Conservation (phyloP, 805 yeast genomes). For the Zygosaccharomyces bisporus region DNA sequence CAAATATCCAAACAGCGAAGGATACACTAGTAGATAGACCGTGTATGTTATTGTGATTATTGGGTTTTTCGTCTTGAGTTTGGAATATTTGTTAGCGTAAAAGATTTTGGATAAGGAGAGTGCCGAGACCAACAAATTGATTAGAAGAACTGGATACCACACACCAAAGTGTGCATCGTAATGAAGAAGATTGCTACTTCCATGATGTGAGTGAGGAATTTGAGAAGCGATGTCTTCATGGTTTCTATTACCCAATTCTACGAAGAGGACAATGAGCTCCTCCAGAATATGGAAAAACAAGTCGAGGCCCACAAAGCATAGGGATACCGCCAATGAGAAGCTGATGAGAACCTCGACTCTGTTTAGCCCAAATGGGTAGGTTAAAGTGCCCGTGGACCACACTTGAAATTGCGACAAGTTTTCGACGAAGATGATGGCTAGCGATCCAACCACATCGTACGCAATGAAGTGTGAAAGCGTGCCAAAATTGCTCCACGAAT, state of each 20-base stretch:
- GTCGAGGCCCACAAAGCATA: slow-evolving; percentile 89
- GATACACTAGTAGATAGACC: slow-evolving; percentile 28
- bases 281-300: slow-evolving; percentile 82
- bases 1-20: slow-evolving; percentile 21
- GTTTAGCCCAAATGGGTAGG: slow-evolving; percentile 91
- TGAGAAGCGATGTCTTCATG: slow-evolving; percentile 34
- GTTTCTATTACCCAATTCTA: slow-evolving; percentile 26
- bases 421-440: slow-evolving; percentile 65
- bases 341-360: slow-evolving; percentile 84
- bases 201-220: slow-evolving; percentile 36
- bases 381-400: slow-evolving; percentile 78
- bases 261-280: slow-evolving; percentile 50
- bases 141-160: slow-evolving; percentile 28
- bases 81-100: slow-evolving; percentile 29
- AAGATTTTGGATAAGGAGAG: slow-evolving; percentile 27
- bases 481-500: slow-evolving; percentile 55
- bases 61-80: slow-evolving; percentile 34
- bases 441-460: slow-evolving; percentile 79
- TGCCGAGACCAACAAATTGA: slow-evolving; percentile 24
- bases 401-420: slow-evolving; percentile 88
- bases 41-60: slow-evolving; percentile 33
- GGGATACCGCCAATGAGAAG: slow-evolving; percentile 78
- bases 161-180: slow-evolving; percentile 16
- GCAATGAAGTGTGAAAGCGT: slow-evolving; percentile 84
- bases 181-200: slow-evolving; percentile 9